phyloP scores from a whole-genome alignment of 208 protist genomes.

The Naegleria lovaniensis region DNA sequence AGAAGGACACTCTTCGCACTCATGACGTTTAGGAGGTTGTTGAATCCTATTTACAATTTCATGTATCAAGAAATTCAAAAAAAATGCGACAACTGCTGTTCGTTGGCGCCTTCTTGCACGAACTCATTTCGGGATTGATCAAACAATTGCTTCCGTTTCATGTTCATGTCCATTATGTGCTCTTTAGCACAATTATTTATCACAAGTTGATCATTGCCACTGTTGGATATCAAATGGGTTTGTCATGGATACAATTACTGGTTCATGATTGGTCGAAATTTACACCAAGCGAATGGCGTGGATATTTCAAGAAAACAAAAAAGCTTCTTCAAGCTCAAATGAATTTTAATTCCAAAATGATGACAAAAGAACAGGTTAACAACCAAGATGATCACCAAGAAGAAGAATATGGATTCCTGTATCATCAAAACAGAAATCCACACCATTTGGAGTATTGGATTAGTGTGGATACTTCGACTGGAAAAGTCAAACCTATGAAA shows the following conservation, averaged over 20 bases:
- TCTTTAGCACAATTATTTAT: neutral
- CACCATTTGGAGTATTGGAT: neutral
- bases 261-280: neutral
- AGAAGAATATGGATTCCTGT: neutral
- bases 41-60: no score
- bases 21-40: no score
- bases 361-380: no score
- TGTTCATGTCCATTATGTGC: neutral
- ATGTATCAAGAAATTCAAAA: no score
- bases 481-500: neutral
- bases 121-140: no score
- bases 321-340: no score
- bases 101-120: no score
- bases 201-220: neutral
- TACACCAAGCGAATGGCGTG: neutral
- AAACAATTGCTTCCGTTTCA: no score
- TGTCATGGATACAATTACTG: neutral
- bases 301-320: neutral
- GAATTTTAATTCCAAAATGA: no score
- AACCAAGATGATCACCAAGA: neutral
- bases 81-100: no score
- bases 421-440: slow-evolving; percentile 13
- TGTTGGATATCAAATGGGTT: neutral
- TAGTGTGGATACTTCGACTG: neutral
- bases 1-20: no score